These are phyloP conservation scores for Podosphaera xanthii DNA, from an alignment of 2,329 filamentous ascomycete species.

Conservation along the genomic window DNA sequence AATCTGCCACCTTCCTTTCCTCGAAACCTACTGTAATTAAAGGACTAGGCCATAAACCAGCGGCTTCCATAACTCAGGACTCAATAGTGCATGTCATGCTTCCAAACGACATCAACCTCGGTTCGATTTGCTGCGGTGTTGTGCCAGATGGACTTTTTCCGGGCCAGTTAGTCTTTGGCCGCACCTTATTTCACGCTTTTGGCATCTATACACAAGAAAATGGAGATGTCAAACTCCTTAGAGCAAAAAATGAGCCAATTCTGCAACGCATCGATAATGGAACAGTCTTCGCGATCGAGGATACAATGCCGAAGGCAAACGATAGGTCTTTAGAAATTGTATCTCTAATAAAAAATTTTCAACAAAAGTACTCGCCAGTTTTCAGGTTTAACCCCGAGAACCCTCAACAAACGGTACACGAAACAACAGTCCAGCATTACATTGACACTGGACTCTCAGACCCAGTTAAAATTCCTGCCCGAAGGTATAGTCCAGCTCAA, in stretches of 20 bases:
- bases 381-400: neutral
- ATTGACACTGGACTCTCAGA: neutral
- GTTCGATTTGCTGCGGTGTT: neutral
- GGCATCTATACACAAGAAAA: neutral
- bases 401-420: neutral
- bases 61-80: neutral
- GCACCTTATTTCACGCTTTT: neutral
- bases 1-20: neutral
- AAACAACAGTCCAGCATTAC: neutral
- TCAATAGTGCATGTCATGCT: neutral
- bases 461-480: neutral
- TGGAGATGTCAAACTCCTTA: neutral
- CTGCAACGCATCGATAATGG: neutral
- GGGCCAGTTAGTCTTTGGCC: neutral
- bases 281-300: too few species aligned
- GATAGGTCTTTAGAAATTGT: neutral
- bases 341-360: neutral
- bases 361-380: neutral
- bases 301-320: neutral
- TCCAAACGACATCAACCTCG: neutral
- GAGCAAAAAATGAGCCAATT: neutral
- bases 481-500: neutral
- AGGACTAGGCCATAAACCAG: neutral
- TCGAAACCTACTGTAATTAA: neutral
- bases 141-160: neutral